phyloP scores from a whole-genome alignment of 352 stramenopile species.

The Phytophthora foliorum region DNA sequence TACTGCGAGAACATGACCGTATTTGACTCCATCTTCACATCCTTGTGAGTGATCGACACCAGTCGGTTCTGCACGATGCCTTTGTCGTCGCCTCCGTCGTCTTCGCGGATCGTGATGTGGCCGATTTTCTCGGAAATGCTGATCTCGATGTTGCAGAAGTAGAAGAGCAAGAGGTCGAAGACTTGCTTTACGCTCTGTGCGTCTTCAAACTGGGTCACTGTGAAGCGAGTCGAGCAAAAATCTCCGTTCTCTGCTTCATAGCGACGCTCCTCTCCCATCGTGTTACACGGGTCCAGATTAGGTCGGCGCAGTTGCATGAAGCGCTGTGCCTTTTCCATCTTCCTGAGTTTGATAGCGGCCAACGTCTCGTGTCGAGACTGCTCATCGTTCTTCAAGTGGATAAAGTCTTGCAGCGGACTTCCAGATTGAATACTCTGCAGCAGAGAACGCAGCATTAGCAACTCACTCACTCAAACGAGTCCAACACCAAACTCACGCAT shows the following conservation, averaged over 20 bases:
- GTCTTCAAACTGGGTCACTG: constrained; percentile 59
- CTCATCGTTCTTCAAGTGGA: constrained; percentile 34
- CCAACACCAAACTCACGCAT: constrained; percentile 27
- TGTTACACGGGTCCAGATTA: constrained; percentile 34
- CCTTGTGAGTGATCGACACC: constrained; percentile 42
- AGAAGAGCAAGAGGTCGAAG: constrained; percentile 59
- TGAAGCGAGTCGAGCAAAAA: constrained; percentile 64
- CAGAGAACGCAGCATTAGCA: constrained; percentile 9
- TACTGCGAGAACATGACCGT: constrained; percentile 51
- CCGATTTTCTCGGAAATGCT: constrained; percentile 68
- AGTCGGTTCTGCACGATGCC: constrained; percentile 58
- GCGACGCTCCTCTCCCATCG: constrained; percentile 46
- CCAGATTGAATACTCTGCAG: constrained; percentile 40
- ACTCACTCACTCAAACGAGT: background rate
- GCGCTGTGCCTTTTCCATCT: constrained; percentile 41
- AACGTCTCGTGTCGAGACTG: constrained; percentile 25
- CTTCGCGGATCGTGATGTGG: constrained; percentile 61
- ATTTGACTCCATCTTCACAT: constrained; percentile 56
- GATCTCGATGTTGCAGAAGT: constrained; percentile 70
- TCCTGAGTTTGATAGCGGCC: constrained; percentile 24
- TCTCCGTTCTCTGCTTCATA: constrained; percentile 59
- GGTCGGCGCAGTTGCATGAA: constrained; percentile 45
- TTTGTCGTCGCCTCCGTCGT: constrained; percentile 50
- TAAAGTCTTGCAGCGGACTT: constrained; percentile 42
- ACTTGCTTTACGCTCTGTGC: constrained; percentile 44